These are phyloP conservation scores for Conringia planisiliqua DNA, from an alignment of 345 rosid species.

Conservation along the genomic window DNA sequence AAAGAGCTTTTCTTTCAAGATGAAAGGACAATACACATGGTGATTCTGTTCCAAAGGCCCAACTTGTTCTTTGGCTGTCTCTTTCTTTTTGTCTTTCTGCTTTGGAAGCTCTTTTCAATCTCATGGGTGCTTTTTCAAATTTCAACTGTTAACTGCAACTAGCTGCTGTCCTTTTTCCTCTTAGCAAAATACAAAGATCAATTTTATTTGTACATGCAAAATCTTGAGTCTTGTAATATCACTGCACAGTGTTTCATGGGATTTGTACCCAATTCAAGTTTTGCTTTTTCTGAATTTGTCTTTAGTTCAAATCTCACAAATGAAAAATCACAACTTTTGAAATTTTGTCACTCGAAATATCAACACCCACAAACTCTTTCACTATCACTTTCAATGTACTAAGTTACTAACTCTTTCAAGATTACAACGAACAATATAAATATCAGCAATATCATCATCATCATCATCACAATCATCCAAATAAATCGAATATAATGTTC, in stretches of 20 bases:
- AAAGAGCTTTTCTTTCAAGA: background rate
- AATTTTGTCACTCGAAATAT: background rate
- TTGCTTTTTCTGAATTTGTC: background rate
- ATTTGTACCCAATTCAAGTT: background rate
- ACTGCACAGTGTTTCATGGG: background rate
- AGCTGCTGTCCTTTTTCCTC: conserved; percentile 8
- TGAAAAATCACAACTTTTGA: background rate
- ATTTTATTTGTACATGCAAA: background rate
- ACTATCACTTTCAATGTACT: background rate
- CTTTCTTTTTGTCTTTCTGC: conserved; percentile 2
- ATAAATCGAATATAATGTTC: background rate
- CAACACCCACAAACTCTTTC: background rate
- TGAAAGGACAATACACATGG: conserved; percentile 15
- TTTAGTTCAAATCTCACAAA: background rate
- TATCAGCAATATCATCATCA: background rate
- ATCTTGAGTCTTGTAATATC: background rate
- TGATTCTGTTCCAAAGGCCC: conserved; percentile 9
- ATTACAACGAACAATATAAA: background rate
- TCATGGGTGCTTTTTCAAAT: background rate
- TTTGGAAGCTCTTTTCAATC: background rate
- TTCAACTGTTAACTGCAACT: conserved; percentile 18
- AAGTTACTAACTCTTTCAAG: too few relatives aligned
- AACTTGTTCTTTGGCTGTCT: conserved; percentile 27
- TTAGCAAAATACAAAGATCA: background rate
- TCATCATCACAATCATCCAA: too few relatives aligned